A percentile compares a stretch with the other conserved stretches of the same genome.
Evolutionary conservation across 345 rosid genomes (phyloP).

Genomic region (Gossypioides kirkii): DNA sequence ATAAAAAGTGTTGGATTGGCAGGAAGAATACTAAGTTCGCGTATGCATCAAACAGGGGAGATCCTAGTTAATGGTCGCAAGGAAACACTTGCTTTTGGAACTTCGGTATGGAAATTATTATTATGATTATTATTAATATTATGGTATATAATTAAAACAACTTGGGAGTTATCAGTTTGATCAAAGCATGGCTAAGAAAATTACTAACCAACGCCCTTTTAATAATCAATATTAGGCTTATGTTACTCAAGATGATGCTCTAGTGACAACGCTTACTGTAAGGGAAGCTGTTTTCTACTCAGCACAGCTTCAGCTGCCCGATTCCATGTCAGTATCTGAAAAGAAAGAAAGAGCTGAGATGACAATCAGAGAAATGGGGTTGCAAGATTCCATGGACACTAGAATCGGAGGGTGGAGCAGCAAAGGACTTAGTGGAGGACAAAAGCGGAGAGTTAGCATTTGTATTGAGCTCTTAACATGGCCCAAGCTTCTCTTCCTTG

Average conservation of each 20-base stretch:
- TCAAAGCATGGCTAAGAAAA: no score
- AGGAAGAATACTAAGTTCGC: conserved; percentile 35
- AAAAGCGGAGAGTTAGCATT: conserved; percentile 50
- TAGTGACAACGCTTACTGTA: conserved; percentile 38
- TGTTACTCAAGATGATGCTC: conserved; percentile 43
- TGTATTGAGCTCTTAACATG: conserved; percentile 49
- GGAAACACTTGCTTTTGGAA: conserved; percentile 42
- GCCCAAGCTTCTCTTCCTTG: conserved; percentile 46
- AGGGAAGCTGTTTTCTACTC: conserved; percentile 47
- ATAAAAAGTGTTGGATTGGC: background rate
- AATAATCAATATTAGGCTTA: conserved; percentile 28
- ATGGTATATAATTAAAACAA: no score
- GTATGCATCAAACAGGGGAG: conserved; percentile 32
- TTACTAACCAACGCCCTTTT: background rate
- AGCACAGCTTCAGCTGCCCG: conserved; percentile 49
- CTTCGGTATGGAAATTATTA: conserved; percentile 32
- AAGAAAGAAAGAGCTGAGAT: conserved; percentile 46
- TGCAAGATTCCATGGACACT: conserved; percentile 33
- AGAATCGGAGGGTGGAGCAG: conserved; percentile 48
- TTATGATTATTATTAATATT: no score
- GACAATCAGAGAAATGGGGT: conserved; percentile 51
- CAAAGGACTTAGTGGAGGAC: conserved; percentile 54
- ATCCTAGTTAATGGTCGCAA: conserved; percentile 44
- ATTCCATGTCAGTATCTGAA: conserved; percentile 33
- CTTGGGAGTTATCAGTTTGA: no score